Percentiles rank a stretch among this genome's conserved stretches.
Evolutionary conservation across 192 early-diverging fungal species (phyloP).

Genomic region (Coemansia furcata): DNA sequence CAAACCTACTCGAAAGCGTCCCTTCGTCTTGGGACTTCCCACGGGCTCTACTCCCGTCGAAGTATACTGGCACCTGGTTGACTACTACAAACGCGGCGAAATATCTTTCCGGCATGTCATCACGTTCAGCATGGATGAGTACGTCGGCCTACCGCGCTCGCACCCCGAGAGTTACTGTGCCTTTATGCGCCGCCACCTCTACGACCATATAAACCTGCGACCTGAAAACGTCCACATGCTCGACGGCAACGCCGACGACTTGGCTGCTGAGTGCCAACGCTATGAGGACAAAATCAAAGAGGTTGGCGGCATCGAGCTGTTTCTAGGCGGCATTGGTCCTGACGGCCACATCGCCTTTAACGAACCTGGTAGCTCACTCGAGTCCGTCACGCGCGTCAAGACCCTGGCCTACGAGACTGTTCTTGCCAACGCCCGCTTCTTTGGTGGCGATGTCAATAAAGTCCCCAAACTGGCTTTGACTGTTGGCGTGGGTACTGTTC

Average conservation of each 20-base stretch:
- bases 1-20: constrained; percentile 65
- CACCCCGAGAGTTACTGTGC: constrained; percentile 86
- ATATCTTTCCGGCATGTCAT: constrained; percentile 75
- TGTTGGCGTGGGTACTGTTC: constrained; percentile 85
- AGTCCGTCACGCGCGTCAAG: constrained; percentile 79
- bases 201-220: constrained; percentile 78
- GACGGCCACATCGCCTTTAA: constrained; percentile 92
- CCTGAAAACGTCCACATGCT: constrained; percentile 79
- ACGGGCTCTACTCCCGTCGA: constrained; percentile 81
- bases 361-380: constrained; percentile 82
- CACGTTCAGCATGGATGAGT: constrained; percentile 89
- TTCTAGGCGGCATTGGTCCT: constrained; percentile 83
- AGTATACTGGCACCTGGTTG: constrained; percentile 76
- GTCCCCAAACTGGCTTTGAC: constrained; percentile 89
- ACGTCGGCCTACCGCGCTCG: constrained; percentile 67
- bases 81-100: constrained; percentile 66
- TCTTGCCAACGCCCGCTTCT: constrained; percentile 82
- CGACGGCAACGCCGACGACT: constrained; percentile 76
- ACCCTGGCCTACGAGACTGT: constrained; percentile 89
- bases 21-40: constrained; percentile 82
- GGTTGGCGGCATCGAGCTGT: constrained; percentile 82
- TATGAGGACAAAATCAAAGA: constrained; percentile 77
- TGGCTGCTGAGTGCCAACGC: constrained; percentile 75
- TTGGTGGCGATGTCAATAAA: constrained; percentile 79
- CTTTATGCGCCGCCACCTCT: constrained; percentile 86